Evolutionary conservation across 176 grass and related monocot genomes (phyloP).

Genomic region (Panicum miliaceum): DNA sequence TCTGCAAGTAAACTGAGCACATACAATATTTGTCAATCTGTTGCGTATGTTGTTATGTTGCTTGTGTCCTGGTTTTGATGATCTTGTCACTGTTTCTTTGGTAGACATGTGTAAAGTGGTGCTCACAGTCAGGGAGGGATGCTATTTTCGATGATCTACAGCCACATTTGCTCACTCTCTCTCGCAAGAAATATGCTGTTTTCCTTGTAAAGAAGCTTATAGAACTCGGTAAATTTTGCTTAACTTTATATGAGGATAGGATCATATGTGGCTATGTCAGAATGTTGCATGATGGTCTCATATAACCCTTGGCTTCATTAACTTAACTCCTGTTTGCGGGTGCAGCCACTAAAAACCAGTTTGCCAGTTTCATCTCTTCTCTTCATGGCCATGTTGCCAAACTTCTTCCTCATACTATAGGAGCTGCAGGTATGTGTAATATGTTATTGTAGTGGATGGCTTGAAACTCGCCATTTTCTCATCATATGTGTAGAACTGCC

Average conservation of each 20-base stretch:
- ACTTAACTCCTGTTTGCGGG: constrained; percentile 40
- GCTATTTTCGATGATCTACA: constrained; percentile 69
- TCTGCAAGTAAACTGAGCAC: constrained; percentile 73
- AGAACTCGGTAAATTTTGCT: constrained; percentile 60
- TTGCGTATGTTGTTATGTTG: not conserved
- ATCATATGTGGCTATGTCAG: not conserved
- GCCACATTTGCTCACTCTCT: constrained; percentile 72
- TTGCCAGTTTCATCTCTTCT: constrained; percentile 83
- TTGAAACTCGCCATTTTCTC: not conserved
- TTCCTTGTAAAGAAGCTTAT: constrained; percentile 95
- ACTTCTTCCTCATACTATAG: constrained; percentile 78
- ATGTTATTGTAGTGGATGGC: not conserved
- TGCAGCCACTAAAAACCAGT: constrained; percentile 85
- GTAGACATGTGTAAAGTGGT: constrained; percentile 93
- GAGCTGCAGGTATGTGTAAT: constrained; percentile 65
- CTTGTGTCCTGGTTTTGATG: constrained; percentile 1
- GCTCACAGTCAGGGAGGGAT: constrained; percentile 80
- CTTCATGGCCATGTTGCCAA: constrained; percentile 75
- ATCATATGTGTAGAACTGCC: not conserved
- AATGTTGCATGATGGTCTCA: constrained; percentile 26
- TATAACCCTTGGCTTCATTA: not conserved
- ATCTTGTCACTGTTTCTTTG: not conserved
- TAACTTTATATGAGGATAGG: not conserved
- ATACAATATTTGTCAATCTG: not conserved
- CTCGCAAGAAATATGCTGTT: constrained; percentile 79